These are phyloP conservation scores for Penicillium sp. DNA, from an alignment of 2,329 filamentous ascomycete genomes.

Conservation along the genomic window DNA sequence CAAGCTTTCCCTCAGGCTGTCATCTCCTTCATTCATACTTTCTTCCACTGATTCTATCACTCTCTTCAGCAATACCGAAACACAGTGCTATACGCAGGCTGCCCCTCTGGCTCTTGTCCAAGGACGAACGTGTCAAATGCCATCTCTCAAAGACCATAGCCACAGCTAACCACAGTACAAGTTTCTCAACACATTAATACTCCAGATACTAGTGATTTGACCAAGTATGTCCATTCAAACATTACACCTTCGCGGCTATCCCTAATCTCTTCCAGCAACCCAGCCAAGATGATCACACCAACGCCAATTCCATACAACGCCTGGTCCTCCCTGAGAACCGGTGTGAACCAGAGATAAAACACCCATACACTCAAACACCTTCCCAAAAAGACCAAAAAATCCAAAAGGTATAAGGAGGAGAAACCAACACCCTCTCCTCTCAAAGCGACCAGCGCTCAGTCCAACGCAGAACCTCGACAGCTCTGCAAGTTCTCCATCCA, in stretches of 20 bases:
- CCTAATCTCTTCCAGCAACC: neutral
- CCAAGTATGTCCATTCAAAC: slow-evolving; percentile 7
- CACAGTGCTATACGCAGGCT: neutral
- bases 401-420: slow-evolving; percentile 9
- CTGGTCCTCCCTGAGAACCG: slow-evolving; percentile 3
- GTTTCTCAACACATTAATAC: too few relatives aligned
- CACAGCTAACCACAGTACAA: neutral
- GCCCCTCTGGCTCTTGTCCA: neutral
- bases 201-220: neutral
- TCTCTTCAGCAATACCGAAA: neutral
- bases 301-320: slow-evolving; percentile 3
- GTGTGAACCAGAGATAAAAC: neutral
- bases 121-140: neutral
- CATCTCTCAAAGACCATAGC: neutral
- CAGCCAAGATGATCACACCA: neutral
- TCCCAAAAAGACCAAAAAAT: neutral
- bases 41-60: neutral
- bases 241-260: neutral
- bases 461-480: neutral
- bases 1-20: neutral
- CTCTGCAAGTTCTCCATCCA: neutral
- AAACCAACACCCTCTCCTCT: slow-evolving; percentile 7
- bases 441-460: slow-evolving; percentile 21
- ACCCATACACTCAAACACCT: neutral
- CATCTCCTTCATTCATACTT: neutral